phyloP scores from a whole-genome alignment of 208 protist species.

The Naegleria gruberi region DNA sequence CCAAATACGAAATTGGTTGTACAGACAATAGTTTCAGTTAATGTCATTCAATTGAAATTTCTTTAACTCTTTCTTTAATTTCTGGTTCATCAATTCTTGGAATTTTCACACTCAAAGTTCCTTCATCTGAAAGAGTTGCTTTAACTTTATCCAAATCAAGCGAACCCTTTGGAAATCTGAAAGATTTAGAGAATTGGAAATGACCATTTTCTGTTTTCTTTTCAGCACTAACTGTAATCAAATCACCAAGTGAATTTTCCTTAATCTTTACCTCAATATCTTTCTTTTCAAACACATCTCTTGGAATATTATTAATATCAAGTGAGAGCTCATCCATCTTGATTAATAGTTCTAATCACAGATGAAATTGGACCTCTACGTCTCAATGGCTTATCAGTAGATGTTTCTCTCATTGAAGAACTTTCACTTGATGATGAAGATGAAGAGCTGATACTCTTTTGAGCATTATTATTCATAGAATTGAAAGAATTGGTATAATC shows the following conservation, averaged over 20 bases:
- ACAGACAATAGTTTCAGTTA: too few relatives aligned
- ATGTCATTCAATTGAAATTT: neutral
- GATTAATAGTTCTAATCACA: neutral
- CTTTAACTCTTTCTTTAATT: neutral
- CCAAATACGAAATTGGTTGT: too few relatives aligned
- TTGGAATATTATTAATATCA: neutral
- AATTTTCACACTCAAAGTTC: neutral
- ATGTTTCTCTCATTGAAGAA: neutral
- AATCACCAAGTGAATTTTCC: neutral
- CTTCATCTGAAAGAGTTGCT: neutral
- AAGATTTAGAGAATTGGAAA: neutral
- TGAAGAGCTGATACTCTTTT: too few relatives aligned
- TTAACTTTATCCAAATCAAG: neutral
- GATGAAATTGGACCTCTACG: neutral
- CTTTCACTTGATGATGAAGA: neutral
- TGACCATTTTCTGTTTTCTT: neutral
- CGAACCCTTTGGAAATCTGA: neutral
- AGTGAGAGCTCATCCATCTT: neutral
- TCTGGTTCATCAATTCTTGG: neutral
- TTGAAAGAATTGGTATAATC: neutral
- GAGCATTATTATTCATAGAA: neutral
- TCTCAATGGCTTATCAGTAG: neutral
- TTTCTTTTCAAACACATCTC: neutral
- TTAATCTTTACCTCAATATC: neutral
- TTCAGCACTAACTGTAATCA: neutral